Percentiles rank a stretch among this genome's conserved stretches.
Conservation (phyloP, 192 early-diverging fungal species). For the Oehlia diaphana region DNA sequence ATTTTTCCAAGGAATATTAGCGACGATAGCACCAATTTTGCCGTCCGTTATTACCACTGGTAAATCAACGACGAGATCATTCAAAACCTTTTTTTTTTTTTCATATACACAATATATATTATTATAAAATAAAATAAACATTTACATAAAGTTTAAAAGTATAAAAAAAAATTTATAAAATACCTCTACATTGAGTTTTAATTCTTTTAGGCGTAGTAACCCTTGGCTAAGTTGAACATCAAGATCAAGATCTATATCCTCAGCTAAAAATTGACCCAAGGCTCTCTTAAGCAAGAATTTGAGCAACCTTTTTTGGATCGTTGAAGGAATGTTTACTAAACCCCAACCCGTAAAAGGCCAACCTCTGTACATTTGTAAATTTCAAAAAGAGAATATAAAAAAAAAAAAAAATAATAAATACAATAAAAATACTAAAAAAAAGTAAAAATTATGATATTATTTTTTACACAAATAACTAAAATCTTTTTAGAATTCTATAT, state of each 20-base stretch:
- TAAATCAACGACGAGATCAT: constrained; percentile 64
- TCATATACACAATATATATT: not conserved
- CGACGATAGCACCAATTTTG: constrained; percentile 64
- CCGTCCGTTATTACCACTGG: constrained; percentile 74
- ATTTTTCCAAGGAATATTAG: constrained; percentile 80
- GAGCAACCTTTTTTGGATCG: constrained; percentile 81
- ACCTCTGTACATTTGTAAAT: constrained; percentile 18
- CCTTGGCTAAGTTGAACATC: constrained; percentile 85
- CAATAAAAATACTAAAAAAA: too few relatives aligned
- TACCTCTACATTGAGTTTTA: constrained; percentile 80
- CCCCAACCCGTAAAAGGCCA: constrained; percentile 29
- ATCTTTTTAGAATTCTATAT: too few relatives aligned
- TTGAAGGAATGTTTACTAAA: constrained; percentile 54
- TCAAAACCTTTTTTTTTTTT: constrained; percentile 54
- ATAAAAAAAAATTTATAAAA: constrained; percentile 6
- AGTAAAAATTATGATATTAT: too few relatives aligned
- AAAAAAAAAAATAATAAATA: too few relatives aligned
- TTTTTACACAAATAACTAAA: too few relatives aligned
- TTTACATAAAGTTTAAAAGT: not conserved
- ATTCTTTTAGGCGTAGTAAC: constrained; percentile 70
- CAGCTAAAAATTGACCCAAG: constrained; percentile 80
- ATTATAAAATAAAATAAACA: not conserved
- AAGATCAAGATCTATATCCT: constrained; percentile 75
- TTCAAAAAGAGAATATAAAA: too few relatives aligned
- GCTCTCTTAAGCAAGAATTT: constrained; percentile 81